Base-by-base conservation (phyloP, 768 basidiomycete genomes). In the Strobilomyces dryophilus region DNA sequence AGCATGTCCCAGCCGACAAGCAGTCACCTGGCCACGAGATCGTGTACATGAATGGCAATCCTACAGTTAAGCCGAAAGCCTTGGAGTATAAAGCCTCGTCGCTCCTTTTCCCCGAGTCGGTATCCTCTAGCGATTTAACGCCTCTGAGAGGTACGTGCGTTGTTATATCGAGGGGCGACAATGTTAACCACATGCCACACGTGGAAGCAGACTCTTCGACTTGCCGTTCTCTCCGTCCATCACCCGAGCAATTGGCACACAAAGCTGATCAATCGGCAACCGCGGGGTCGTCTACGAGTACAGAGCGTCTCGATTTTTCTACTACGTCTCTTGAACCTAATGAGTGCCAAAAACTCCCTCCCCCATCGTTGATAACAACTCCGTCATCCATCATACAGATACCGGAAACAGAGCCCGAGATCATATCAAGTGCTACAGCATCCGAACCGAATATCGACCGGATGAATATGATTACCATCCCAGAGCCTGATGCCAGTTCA, bases 21-120 rank as follows among this genome's bases (percentile, higher is more conserved):
- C 56, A 58, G 42, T 59, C 53, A 27, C 57, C 60, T 34, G 43
- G 51, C 60, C 67, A 68, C 55, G 60, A 63, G 58, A 57, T 56
- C 34, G 49, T 50, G 29, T 57, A 62, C 48, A 58, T 60, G 55
- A 57, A 59, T 53, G 61, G 59, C 21, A 60, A 54, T 49, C 44
- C 52, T 34, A 46, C 56, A 45, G 45, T 50, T 27, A 54, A 42
- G 29, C 56, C 54, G 49, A 56, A 44, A 40, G 51, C 45, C 55
- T 40, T 45, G 24, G 57, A 63, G 45, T 60, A 31, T 43, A 51
- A 58, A 39, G 27, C 49, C 29, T 53, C 59, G 21, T 45, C 56
- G 31, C 55, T 56, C 24, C 43, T 47, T 35, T 50, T 35, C 4
- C 45, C 57, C 37, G 56, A 46, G 51, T 46, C 34, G n/a, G 29